A percentile compares a stretch with the other conserved stretches of the same genome.
These are phyloP conservation scores for Syzygium jambos DNA, from an alignment of 345 rosid species.

Conservation along the genomic window DNA sequence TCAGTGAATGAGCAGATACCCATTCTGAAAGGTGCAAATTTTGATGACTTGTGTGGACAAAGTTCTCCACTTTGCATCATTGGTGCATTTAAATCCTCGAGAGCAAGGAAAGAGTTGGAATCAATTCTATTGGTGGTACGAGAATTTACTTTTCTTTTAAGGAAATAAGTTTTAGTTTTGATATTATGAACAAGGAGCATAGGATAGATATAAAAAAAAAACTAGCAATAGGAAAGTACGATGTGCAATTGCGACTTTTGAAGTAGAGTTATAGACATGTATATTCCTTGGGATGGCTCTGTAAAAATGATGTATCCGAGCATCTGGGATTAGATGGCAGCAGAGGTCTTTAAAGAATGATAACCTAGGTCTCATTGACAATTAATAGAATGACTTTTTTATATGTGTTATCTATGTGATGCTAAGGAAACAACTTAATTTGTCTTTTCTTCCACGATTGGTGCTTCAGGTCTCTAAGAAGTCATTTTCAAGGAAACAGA, in stretches of 20 bases:
- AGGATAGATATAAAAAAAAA: background rate
- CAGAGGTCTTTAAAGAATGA: background rate
- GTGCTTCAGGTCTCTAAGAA: constrained; percentile 61
- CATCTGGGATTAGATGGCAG: background rate
- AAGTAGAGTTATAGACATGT: background rate
- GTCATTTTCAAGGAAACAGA: constrained; percentile 55
- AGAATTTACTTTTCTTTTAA: background rate
- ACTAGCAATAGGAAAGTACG: background rate
- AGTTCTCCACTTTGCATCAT: constrained; percentile 68
- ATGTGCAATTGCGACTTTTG: background rate
- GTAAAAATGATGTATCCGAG: background rate
- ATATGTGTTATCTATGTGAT: background rate
- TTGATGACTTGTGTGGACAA: constrained; percentile 59
- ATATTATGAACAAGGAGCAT: background rate
- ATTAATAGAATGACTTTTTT: background rate
- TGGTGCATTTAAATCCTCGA: constrained; percentile 65
- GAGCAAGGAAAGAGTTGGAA: constrained; percentile 53
- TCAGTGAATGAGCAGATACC: constrained; percentile 31
- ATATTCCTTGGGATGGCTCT: background rate
- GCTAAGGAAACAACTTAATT: background rate
- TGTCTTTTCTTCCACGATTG: background rate
- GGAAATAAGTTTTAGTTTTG: background rate
- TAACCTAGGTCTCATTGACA: background rate
- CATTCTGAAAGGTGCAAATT: constrained; percentile 39
- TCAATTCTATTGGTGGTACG: constrained; percentile 51